Conservation (phyloP, 2,329 filamentous ascomycete genomes). For the Hypoxylon sp. region DNA sequence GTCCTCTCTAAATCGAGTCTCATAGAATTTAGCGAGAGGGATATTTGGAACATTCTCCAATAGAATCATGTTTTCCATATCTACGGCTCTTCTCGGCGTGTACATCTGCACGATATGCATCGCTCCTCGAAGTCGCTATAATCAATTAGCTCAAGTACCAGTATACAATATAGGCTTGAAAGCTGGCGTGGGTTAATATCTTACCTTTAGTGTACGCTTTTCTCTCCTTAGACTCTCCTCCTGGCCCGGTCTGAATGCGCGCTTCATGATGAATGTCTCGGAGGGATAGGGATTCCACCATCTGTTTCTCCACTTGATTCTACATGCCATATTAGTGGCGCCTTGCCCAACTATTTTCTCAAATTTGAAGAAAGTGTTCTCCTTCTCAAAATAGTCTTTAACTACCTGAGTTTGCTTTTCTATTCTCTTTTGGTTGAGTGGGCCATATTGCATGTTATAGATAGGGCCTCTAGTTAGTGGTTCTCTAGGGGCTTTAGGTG, state of each 20-base stretch:
- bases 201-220: not conserved
- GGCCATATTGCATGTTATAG: not conserved
- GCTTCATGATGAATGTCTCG: conserved; percentile 1
- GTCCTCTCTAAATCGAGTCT: not conserved
- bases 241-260: not conserved
- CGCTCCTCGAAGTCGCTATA: conserved; percentile 3
- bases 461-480: too few relatives aligned
- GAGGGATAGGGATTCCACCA: not conserved
- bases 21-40: not conserved
- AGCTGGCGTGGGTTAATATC: not conserved
- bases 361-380: not conserved
- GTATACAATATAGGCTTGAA: not conserved
- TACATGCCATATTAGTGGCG: conserved; percentile 6
- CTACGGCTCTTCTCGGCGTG: not conserved
- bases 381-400: not conserved
- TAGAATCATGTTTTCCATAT: not conserved
- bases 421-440: not conserved
- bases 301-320: not conserved
- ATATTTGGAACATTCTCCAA: not conserved
- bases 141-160: not conserved
- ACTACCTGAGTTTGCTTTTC: not conserved
- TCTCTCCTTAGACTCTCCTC: not conserved
- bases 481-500: too few relatives aligned
- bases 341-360: not conserved
- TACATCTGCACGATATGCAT: conserved; percentile 3